These are phyloP conservation scores for Jimgerdemannia flammicorona DNA, from an alignment of 192 early-diverging fungal genomes.

Conservation along the genomic window DNA sequence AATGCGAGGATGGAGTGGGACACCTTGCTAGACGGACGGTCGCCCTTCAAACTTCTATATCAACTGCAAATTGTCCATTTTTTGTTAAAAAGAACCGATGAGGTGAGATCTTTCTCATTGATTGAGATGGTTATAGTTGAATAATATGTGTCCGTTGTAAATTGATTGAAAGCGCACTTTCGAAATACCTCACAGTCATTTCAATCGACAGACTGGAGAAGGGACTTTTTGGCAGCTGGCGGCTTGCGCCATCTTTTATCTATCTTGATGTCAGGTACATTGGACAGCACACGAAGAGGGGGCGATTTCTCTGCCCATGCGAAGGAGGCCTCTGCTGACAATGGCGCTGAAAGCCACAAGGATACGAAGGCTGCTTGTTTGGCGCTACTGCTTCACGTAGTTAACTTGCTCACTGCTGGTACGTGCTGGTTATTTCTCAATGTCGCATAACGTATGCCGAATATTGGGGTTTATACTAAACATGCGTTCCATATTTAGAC, in stretches of 20 bases:
- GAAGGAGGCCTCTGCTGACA: not conserved
- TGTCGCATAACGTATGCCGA: not conserved
- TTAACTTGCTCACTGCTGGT: conserved; percentile 16
- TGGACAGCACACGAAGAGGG: not conserved
- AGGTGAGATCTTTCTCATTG: conserved; percentile 8
- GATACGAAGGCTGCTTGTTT: conserved; percentile 18
- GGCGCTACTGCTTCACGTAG: conserved; percentile 19
- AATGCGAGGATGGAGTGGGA: conserved; percentile 30
- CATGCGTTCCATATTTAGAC: not conserved
- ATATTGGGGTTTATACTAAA: too few species aligned
- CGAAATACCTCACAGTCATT: conserved; percentile 8
- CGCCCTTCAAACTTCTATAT: conserved; percentile 42
- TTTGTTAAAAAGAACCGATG: conserved; percentile 32
- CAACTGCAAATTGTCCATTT: conserved; percentile 37
- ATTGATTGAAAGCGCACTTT: not conserved
- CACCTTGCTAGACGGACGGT: conserved; percentile 30
- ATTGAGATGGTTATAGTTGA: too few species aligned
- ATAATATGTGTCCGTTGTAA: too few species aligned
- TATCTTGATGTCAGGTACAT: conserved; percentile 19
- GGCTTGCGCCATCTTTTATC: conserved; percentile 30
- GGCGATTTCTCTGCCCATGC: not conserved
- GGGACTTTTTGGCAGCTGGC: conserved; percentile 29
- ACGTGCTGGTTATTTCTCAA: not conserved
- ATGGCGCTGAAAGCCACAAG: conserved; percentile 8
- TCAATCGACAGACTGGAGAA: conserved; percentile 25